These are phyloP conservation scores for Pezicula neosporulosa DNA, from an alignment of 2,329 filamentous ascomycete genomes.

Conservation along the genomic window DNA sequence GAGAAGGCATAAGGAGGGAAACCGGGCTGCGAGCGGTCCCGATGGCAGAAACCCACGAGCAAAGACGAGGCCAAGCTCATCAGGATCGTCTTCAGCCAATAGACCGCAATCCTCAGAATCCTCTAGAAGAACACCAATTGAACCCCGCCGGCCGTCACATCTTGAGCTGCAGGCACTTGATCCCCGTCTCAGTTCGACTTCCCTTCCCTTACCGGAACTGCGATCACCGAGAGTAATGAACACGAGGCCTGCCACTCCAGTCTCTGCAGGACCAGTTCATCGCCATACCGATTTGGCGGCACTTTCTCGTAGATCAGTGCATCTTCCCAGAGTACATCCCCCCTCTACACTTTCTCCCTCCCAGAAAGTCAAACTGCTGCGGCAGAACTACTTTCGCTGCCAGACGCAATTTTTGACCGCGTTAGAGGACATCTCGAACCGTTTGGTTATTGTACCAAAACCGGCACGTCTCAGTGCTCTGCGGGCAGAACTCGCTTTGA, in stretches of 20 bases:
- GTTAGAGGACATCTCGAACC: constrained; percentile 79
- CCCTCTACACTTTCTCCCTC: constrained; percentile 58
- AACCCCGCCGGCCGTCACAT: constrained; percentile 21
- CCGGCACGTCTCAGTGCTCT: constrained; percentile 76
- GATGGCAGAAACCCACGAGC: constrained; percentile 27
- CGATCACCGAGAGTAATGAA: constrained; percentile 45
- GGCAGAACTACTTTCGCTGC: constrained; percentile 80
- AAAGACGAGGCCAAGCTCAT: constrained; percentile 19
- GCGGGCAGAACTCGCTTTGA: constrained; percentile 75
- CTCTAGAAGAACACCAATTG: constrained; percentile 16
- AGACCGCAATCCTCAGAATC: constrained; percentile 20
- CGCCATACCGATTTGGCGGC: constrained; percentile 41
- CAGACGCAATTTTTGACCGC: constrained; percentile 79
- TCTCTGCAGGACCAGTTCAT: constrained; percentile 47
- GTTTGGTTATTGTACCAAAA: constrained; percentile 79
- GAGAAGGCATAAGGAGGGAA: constrained; percentile 37
- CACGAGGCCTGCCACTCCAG: constrained; percentile 54
- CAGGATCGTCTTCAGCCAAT: constrained; percentile 19
- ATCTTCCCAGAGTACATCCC: constrained; percentile 53
- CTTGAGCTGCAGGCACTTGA: constrained; percentile 39
- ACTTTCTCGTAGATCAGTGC: constrained; percentile 52
- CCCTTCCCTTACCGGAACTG: constrained; percentile 60
- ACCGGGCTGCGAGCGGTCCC: constrained; percentile 35
- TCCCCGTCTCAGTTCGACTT: constrained; percentile 64
- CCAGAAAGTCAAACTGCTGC: constrained; percentile 69